These are phyloP conservation scores for Penstemon davidsonii DNA, from an alignment of 257 asterid genomes.

Conservation along the genomic window DNA sequence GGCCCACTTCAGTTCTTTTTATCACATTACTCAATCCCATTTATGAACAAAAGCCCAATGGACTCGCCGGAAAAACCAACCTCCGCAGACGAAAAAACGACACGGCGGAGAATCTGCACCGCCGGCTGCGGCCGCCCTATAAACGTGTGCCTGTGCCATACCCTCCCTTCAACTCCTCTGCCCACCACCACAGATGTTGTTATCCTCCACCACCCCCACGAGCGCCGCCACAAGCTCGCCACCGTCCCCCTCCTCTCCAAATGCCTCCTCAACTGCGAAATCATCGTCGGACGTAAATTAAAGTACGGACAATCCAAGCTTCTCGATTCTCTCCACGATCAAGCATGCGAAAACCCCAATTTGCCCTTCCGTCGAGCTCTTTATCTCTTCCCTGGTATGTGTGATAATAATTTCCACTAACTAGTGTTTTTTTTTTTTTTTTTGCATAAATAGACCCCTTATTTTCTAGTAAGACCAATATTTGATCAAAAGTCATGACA, in stretches of 20 bases:
- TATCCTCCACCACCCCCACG: slow-evolving; percentile 94
- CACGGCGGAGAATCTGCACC: slow-evolving; percentile 53
- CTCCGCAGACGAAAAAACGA: slow-evolving; percentile 26
- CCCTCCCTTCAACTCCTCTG: slow-evolving; percentile 58
- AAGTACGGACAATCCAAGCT: slow-evolving; percentile 63
- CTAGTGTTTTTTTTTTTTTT: too few relatives aligned
- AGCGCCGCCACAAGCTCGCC: slow-evolving; percentile 95
- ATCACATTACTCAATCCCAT: neutral
- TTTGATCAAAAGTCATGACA: too few relatives aligned
- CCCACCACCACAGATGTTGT: slow-evolving; percentile 55
- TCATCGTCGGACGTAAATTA: slow-evolving; percentile 71
- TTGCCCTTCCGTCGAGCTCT: slow-evolving; percentile 46
- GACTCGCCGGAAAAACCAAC: slow-evolving; percentile 31
- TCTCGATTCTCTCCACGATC: slow-evolving; percentile 69
- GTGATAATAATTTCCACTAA: too few relatives aligned
- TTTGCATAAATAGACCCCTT: too few relatives aligned
- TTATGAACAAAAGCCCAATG: slow-evolving; percentile 37
- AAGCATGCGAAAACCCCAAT: slow-evolving; percentile 42
- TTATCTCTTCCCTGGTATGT: slow-evolving; percentile 77
- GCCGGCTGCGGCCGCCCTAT: slow-evolving; percentile 70
- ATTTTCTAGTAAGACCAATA: too few relatives aligned
- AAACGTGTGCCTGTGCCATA: slow-evolving; percentile 71
- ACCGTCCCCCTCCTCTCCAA: slow-evolving; percentile 82
- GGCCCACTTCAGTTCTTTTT: neutral
- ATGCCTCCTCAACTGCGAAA: slow-evolving; percentile 70